Percentiles rank a stretch among this genome's conserved stretches.
These are phyloP conservation scores for Exophiala mesophila DNA, from an alignment of 2,329 filamentous ascomycete species.

Conservation along the genomic window DNA sequence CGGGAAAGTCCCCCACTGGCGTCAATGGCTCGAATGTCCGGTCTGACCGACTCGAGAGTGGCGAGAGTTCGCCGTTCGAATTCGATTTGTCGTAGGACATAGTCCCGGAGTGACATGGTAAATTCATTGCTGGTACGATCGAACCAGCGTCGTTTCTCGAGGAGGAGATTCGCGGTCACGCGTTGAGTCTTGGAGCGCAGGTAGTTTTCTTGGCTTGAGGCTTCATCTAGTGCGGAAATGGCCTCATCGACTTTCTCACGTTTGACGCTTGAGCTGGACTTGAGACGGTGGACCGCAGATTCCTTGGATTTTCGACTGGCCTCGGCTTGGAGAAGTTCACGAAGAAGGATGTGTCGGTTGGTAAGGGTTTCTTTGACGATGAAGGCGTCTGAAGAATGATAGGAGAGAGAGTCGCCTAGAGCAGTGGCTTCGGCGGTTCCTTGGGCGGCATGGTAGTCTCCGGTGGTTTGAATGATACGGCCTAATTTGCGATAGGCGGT, in stretches of 20 bases:
- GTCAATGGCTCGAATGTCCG: conserved; percentile 91
- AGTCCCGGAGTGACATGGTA: conserved; percentile 78
- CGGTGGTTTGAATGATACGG: conserved; percentile 85
- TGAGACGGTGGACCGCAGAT: conserved; percentile 80
- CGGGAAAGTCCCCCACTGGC: conserved; percentile 82
- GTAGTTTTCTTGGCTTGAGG: conserved; percentile 72
- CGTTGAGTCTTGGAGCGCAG: conserved; percentile 80
- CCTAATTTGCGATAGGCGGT: conserved; percentile 94
- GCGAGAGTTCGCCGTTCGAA: conserved; percentile 87
- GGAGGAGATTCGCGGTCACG: conserved; percentile 81
- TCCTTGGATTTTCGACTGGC: conserved; percentile 77
- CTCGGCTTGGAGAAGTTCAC: conserved; percentile 88
- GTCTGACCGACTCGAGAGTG: conserved; percentile 86
- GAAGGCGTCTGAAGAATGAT: conserved; percentile 91
- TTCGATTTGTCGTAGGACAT: conserved; percentile 90
- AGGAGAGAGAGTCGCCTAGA: conserved; percentile 85
- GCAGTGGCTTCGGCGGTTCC: conserved; percentile 95
- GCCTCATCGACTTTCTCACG: conserved; percentile 97
- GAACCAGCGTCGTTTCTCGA: conserved; percentile 90
- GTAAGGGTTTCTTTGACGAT: conserved; percentile 98
- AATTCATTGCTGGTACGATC: conserved; percentile 78
- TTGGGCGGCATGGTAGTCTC: conserved; percentile 93
- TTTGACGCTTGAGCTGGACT: conserved; percentile 77
- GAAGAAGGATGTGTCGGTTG: conserved; percentile 92
- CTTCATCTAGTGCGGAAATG: conserved; percentile 85